phyloP scores from a whole-genome alignment of 176 grass and related monocot species.

The Oryza brachyantha region DNA sequence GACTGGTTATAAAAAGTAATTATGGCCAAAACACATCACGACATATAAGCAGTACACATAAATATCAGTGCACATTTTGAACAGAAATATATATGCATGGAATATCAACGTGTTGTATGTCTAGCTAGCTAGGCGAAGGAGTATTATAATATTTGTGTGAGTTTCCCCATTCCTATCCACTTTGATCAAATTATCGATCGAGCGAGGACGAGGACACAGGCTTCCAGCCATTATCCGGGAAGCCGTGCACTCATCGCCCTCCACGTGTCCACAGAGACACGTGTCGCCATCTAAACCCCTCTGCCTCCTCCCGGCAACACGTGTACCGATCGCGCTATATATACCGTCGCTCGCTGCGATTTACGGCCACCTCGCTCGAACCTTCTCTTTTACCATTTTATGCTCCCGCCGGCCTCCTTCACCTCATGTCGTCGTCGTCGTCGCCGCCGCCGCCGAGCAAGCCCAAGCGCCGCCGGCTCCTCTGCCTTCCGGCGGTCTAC shows the following conservation, averaged over 20 bases:
- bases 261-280: conserved; percentile 2
- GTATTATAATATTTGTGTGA: too few relatives aligned
- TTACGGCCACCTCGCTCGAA: conserved; percentile 1
- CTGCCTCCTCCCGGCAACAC: conserved; percentile 16
- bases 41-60: too few relatives aligned
- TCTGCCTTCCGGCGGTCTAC: conserved; percentile 46
- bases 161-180: conserved; percentile 18
- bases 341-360: not conserved
- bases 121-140: too few relatives aligned
- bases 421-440: conserved; percentile 16
- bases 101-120: too few relatives aligned
- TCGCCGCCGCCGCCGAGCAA: not conserved
- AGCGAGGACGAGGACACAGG: not conserved
- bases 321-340: conserved; percentile 28
- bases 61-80: too few relatives aligned
- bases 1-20: too few relatives aligned
- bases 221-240: not conserved
- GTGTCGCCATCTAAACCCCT: conserved; percentile 21
- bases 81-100: too few relatives aligned
- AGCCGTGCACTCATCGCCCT: not conserved
- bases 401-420: not conserved
- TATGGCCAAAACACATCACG: too few relatives aligned
- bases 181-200: not conserved
- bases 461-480: conserved; percentile 24
- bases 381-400: not conserved